A percentile compares a stretch with the other conserved stretches of the same genome.
Conservation (phyloP, 495 filamentous ascomycete species). For the Cercophora samala region DNA sequence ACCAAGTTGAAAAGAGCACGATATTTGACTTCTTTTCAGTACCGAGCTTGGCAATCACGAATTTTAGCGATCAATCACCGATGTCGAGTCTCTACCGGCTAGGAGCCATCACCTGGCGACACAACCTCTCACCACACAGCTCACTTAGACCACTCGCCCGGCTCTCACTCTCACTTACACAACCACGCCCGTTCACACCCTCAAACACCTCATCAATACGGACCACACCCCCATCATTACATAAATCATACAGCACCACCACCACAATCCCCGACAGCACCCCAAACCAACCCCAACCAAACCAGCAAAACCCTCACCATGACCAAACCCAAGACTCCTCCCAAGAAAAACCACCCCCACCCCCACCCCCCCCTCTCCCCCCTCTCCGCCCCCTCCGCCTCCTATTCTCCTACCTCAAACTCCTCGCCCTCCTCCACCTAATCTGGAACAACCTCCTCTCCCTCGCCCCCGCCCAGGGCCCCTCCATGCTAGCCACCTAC, state of each 20-base stretch:
- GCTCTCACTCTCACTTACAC: conserved; percentile 4
- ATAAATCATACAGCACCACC: background rate
- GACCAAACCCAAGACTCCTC: background rate
- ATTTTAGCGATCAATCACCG: background rate
- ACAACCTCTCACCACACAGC: background rate
- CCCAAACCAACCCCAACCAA: background rate
- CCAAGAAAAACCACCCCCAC: background rate
- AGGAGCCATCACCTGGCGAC: background rate
- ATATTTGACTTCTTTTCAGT: no score
- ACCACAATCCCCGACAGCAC: conserved; percentile 1
- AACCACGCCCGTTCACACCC: conserved; percentile 8
- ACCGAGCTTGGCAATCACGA: background rate
- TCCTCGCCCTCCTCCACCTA: conserved; percentile 54
- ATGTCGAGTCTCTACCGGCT: background rate
- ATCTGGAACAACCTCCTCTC: conserved; percentile 52
- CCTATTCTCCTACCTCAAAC: conserved; percentile 38
- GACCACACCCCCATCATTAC: background rate
- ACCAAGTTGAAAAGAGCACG: background rate
- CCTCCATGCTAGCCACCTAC: conserved; percentile 81
- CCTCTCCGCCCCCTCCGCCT: conserved; percentile 41
- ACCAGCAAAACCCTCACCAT: background rate
- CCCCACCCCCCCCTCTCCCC: conserved; percentile 15
- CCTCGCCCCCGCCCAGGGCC: conserved; percentile 55
- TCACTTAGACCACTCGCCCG: background rate
- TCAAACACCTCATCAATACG: background rate